Conservation (phyloP, 805 yeast genomes). For the Myxozyma kluyveri region DNA sequence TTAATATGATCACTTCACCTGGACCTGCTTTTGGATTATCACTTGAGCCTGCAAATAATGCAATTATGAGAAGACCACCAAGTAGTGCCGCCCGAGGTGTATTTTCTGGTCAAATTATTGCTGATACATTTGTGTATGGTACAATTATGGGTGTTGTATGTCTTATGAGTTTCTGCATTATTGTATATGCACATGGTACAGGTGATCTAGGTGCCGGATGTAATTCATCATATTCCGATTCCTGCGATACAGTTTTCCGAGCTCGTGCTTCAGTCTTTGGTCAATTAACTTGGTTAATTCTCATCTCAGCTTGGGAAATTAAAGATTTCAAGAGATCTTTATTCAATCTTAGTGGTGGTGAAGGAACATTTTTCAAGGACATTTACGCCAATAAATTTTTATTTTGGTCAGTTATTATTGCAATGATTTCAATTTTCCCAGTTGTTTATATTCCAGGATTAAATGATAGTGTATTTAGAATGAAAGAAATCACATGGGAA, state of each 20-base stretch:
- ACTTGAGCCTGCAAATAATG: slow-evolving; percentile 61
- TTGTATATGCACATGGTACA: slow-evolving; percentile 63
- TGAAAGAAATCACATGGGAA: slow-evolving; percentile 67
- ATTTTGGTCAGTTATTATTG: slow-evolving; percentile 76
- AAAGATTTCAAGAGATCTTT: slow-evolving; percentile 68
- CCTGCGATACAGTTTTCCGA: slow-evolving; percentile 63
- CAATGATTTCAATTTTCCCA: slow-evolving; percentile 71
- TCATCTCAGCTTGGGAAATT: slow-evolving; percentile 81
- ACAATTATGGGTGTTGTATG: slow-evolving; percentile 70
- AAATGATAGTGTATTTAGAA: slow-evolving; percentile 71
- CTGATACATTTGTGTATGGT: slow-evolving; percentile 73
- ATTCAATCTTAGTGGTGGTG: slow-evolving; percentile 51
- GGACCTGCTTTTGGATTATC: slow-evolving; percentile 86
- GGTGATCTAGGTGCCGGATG: slow-evolving; percentile 67
- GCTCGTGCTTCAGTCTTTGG: slow-evolving; percentile 78
- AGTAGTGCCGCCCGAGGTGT: slow-evolving; percentile 53
- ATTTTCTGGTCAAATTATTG: slow-evolving; percentile 63
- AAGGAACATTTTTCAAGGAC: slow-evolving; percentile 57
- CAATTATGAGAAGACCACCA: slow-evolving; percentile 63
- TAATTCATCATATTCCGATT: slow-evolving; percentile 48
- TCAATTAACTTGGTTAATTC: slow-evolving; percentile 82
- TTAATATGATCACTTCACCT: slow-evolving; percentile 72
- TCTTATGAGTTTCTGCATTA: slow-evolving; percentile 60
- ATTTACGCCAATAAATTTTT: slow-evolving; percentile 72
- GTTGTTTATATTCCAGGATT: slow-evolving; percentile 87